Evolutionary conservation across 768 basidiomycete genomes (phyloP), one percentile per base, ranked within the genome.

Genomic region (Auricularia heimuer): DNA sequence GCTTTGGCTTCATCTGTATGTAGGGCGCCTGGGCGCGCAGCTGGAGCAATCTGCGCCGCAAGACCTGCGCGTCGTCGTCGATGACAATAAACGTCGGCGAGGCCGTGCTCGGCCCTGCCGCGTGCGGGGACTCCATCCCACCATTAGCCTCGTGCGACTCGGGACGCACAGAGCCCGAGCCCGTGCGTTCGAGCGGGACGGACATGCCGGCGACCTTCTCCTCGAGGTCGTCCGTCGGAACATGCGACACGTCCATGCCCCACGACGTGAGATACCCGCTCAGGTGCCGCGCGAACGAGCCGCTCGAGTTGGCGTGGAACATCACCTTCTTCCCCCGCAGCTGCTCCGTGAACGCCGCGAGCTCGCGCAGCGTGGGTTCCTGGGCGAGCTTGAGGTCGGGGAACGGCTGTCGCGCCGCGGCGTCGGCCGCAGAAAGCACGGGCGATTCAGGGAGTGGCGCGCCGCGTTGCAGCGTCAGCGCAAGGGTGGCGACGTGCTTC

Each of bases 201-300:
- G 37, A 10, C 39, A 56, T 37, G 44, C 36, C 45, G 24, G 47
- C 68, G 11, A 39, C 64, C 29, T 62, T 63, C 21, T 64, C 64
- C 34, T 67, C 64, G 6, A 64, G 66, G 34, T 73, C 75, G 29
- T 78, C 77, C 16, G 75, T 74, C 7, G 79, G 75, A 6, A 78
- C 80, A 76, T 94, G 93, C 62, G 84, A 87, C 54, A 98, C 87
- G 70, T 96, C 92, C 87, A 98, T 83, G 12, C 95, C 94, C 96
- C 96, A 98, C 4, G 90, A 84, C 24, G 90, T 91, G 65, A 99
- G 81, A 75, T 96, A 97, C 69, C 89, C 90, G 33, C 94, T 94
- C 42, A 99, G 79, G 74, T 97, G 92, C 62, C 89, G 90, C 0
- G 94, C 95, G 71, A 98, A 99, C 2, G 87, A 84, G 47, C 92